Evolutionary conservation across 768 basidiomycete genomes (phyloP).

Genomic region (Suillus alpinus): DNA sequence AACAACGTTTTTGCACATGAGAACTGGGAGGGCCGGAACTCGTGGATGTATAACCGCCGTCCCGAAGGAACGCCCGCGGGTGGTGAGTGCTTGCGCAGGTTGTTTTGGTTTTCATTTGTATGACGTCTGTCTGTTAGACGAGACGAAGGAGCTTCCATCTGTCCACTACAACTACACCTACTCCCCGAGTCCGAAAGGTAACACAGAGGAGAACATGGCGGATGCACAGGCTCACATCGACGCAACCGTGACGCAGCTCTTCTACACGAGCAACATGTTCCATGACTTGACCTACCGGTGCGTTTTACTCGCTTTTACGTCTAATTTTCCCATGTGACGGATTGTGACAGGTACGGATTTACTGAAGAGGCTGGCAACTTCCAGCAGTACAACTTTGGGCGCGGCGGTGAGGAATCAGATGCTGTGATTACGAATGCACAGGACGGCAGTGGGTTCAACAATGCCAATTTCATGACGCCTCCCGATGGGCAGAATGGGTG

Average conservation of each 20-base stretch:
- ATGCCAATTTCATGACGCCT: conserved; percentile 88
- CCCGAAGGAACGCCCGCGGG: conserved; percentile 46
- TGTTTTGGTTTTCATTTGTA: neutral
- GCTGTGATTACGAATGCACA: conserved; percentile 94
- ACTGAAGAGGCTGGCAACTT: conserved; percentile 92
- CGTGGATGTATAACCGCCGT: conserved; percentile 72
- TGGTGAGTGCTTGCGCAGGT: neutral
- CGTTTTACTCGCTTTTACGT: neutral
- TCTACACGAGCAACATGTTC: conserved; percentile 80
- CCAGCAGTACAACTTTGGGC: conserved; percentile 96
- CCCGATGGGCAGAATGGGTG: conserved; percentile 79
- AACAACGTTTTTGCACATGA: conserved; percentile 96
- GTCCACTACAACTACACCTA: conserved; percentile 71
- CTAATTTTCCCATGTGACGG: neutral
- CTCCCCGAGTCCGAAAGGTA: conserved; percentile 56
- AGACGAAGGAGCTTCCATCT: neutral
- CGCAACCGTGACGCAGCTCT: conserved; percentile 81
- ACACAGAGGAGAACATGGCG: conserved; percentile 49
- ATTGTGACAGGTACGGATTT: conserved; percentile 72
- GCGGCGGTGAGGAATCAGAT: conserved; percentile 83
- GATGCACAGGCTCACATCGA: conserved; percentile 86
- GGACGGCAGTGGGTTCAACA: conserved; percentile 91
- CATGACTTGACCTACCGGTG: conserved; percentile 82
- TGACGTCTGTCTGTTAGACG: neutral
- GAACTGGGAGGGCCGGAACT: conserved; percentile 78